Conservation (phyloP, 441 rosid genomes). For the Brassica hybrid region DNA sequence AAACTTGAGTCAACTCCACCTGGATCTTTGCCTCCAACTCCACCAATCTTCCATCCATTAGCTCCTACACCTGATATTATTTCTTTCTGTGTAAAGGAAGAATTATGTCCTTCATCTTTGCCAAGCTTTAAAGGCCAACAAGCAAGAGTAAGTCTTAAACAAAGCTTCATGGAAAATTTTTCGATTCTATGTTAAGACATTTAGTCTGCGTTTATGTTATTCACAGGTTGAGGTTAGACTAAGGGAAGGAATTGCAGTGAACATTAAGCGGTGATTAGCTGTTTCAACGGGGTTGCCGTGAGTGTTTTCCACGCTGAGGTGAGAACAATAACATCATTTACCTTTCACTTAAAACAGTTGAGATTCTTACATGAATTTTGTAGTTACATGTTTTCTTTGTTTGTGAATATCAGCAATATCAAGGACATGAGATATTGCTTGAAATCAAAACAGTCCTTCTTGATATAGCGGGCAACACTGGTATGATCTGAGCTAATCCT, state of each 20-base stretch:
- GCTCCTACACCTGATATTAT: constrained; percentile 61
- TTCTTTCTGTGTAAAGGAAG: constrained; percentile 49
- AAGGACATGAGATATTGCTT: constrained; percentile 64
- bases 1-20: constrained; percentile 61
- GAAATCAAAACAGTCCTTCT: constrained; percentile 80
- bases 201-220: background rate
- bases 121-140: constrained; percentile 60
- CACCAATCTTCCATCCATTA: constrained; percentile 62
- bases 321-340: constrained; percentile 2
- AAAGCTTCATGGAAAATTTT: background rate
- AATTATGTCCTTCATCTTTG: constrained; percentile 52
- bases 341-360: background rate
- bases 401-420: constrained; percentile 55
- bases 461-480: constrained; percentile 77
- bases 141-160: constrained; percentile 51
- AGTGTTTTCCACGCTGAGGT: constrained; percentile 82
- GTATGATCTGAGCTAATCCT: constrained; percentile 49
- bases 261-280: constrained; percentile 73
- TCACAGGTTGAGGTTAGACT: constrained; percentile 68
- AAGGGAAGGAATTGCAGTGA: constrained; percentile 53
- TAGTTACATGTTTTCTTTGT: background rate
- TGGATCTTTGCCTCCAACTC: constrained; percentile 50
- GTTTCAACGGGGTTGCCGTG: constrained; percentile 68
- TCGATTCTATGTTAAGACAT: too few species aligned
- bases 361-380: background rate